A percentile compares a stretch with the other conserved stretches of the same genome.
Evolutionary conservation across 2,329 filamentous ascomycete genomes (phyloP).

Genomic region (Periconia digitata): DNA sequence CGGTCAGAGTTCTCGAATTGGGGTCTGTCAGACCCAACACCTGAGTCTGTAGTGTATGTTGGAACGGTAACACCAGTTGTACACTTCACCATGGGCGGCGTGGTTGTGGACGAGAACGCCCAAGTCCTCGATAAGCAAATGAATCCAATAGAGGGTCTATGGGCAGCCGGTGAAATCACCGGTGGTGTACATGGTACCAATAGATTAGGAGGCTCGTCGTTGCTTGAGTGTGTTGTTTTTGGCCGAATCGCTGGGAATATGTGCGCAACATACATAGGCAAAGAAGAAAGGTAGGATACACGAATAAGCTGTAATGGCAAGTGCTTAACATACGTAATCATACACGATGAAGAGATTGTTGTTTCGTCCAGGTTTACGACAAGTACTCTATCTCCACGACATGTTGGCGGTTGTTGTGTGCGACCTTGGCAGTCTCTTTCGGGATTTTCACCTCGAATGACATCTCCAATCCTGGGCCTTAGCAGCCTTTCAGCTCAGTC

Average conservation of each 20-base stretch:
- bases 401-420: too few species aligned
- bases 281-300: too few species aligned
- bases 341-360: too few species aligned
- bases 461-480: too few species aligned
- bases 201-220: conserved; percentile 61
- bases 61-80: conserved; percentile 64
- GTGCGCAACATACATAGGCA: conserved; percentile 14
- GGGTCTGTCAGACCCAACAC: conserved; percentile 51
- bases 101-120: conserved; percentile 56
- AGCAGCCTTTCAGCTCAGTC: too few species aligned
- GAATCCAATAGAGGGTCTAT: conserved; percentile 57
- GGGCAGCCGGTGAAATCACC: conserved; percentile 66
- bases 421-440: too few species aligned
- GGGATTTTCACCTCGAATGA: too few species aligned
- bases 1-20: conserved; percentile 59
- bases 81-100: conserved; percentile 70
- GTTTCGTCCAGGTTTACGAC: too few species aligned
- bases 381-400: too few species aligned
- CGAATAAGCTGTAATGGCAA: too few species aligned
- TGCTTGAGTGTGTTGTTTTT: conserved; percentile 66
- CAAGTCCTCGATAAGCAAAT: conserved; percentile 52
- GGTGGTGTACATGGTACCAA: conserved; percentile 67
- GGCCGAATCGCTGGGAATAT: conserved; percentile 57
- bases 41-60: conserved; percentile 58
- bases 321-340: too few species aligned